Base-by-base conservation (phyloP, 2,329 filamentous ascomycete genomes). In the Ascochyta koolunga region DNA sequence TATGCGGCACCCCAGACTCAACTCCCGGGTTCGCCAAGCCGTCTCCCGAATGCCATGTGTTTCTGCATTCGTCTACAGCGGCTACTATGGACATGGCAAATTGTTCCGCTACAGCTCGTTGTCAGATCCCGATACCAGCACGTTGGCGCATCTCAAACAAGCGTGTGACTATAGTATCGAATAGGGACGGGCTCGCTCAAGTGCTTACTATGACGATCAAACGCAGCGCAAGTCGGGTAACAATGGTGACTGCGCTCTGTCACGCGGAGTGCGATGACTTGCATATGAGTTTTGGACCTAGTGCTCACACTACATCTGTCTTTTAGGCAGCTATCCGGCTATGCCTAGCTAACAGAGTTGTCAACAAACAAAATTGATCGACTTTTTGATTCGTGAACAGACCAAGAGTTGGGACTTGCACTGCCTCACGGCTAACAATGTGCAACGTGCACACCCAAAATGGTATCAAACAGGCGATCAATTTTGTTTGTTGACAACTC, bases 11-110 rank as follows among this genome's bases (percentile, higher is more conserved):
- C 22, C 24, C 33, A 33, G 43, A 48, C 44, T 38, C 33, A 48
- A 11, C 27, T 25, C 37, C 37, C 18, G 43, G 43, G 39, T 49
- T 39, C 24, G 35, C 39, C 27, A 22, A 29, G 51, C 40, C 44
- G 13, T 38, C 24, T 36, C n/a, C 29, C 44, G 27, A 43, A n/a
- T 40, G 50, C 50, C 44, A 54, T 54, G 50, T 44, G 27, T 39
- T 37, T 36, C 24, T 24, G 11, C 33, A 37, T 8, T 44, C 22
- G 24, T 29, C 43, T 38, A 13, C 16, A 46, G 25, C 37, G 50
- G 27, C 36, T 37, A 7, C 38, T 43, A 38, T n/a, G 27, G 19
- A 5, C 4, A 31, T 38, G 19, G 15, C 13, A 39, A 19, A 13
- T 35, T 40, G 15, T 22, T 39, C 21, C 27, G n/a, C 4, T 33